Conservation (phyloP, 306 rosid genomes). For the Fragaria ananassa region DNA sequence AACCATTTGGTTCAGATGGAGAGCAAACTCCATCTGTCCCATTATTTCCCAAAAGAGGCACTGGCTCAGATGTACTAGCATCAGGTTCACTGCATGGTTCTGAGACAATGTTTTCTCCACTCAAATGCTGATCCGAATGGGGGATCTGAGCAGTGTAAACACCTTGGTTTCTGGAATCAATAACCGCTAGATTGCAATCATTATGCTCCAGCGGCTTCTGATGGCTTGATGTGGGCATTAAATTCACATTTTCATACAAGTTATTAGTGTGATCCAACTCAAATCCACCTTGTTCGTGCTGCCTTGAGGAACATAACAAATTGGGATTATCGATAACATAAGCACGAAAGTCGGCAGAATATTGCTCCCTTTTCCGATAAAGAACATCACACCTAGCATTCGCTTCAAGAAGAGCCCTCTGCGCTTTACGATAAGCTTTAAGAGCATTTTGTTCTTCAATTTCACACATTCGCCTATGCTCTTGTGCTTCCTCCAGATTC, state of each 20-base stretch:
- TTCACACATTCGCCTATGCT: slow-evolving; percentile 71
- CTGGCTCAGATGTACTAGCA: slow-evolving; percentile 73
- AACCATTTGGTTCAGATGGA: slow-evolving; percentile 61
- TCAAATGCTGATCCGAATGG: slow-evolving; percentile 32
- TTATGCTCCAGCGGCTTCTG: slow-evolving; percentile 51
- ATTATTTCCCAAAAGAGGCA: slow-evolving; percentile 50
- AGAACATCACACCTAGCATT: slow-evolving; percentile 73
- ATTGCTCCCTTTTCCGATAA: slow-evolving; percentile 70
- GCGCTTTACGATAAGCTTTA: slow-evolving; percentile 80
- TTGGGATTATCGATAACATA: slow-evolving; percentile 56
- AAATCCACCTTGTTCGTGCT: slow-evolving; percentile 50
- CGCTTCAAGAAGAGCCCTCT: slow-evolving; percentile 76
- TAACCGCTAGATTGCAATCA: slow-evolving; percentile 44
- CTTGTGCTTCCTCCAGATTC: slow-evolving; percentile 93
- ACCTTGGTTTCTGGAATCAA: slow-evolving; percentile 49
- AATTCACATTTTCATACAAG: slow-evolving; percentile 49
- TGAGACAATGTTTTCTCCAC: slow-evolving; percentile 52
- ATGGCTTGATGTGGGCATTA: slow-evolving; percentile 45
- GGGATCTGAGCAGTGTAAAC: slow-evolving; percentile 36
- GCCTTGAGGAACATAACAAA: slow-evolving; percentile 55
- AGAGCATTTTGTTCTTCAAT: slow-evolving; percentile 86
- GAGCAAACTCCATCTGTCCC: slow-evolving; percentile 52
- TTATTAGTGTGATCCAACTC: slow-evolving; percentile 46
- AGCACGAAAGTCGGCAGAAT: slow-evolving; percentile 60
- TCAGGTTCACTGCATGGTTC: slow-evolving; percentile 73